These are phyloP conservation scores for Aurinia saxatilis DNA, from an alignment of 345 rosid species.

Conservation along the genomic window DNA sequence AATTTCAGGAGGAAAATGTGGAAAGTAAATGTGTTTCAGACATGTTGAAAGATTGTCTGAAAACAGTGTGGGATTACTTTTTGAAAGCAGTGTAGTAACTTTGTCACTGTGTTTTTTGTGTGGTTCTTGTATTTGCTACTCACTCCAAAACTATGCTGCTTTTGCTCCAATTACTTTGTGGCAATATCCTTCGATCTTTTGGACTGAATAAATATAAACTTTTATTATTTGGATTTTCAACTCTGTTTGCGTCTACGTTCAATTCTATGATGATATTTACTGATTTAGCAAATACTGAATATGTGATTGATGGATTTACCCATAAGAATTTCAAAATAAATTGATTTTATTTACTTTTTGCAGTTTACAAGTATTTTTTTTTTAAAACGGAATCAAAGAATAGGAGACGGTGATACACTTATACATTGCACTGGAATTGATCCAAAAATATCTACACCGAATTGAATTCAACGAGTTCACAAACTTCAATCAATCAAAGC, in stretches of 20 bases:
- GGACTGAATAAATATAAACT: not conserved
- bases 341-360: too few relatives aligned
- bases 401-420: too few relatives aligned
- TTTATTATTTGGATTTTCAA: not conserved
- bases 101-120: constrained; percentile 10
- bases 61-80: constrained; percentile 8
- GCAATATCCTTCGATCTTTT: not conserved
- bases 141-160: not conserved
- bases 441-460: too few relatives aligned
- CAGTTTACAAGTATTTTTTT: too few relatives aligned
- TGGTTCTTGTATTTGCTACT: constrained; percentile 5
- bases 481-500: too few relatives aligned
- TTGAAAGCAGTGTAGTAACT: not conserved
- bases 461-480: too few relatives aligned
- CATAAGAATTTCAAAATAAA: too few relatives aligned
- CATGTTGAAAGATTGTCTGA: constrained; percentile 20
- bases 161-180: not conserved
- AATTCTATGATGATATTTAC: too few relatives aligned
- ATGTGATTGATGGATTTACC: too few relatives aligned
- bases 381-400: too few relatives aligned
- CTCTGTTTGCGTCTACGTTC: not conserved
- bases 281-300: too few relatives aligned
- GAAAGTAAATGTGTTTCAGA: constrained; percentile 11
- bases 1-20: constrained; percentile 10
- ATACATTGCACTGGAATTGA: too few relatives aligned